Percentiles rank a stretch among this genome's conserved stretches.
Evolutionary conservation across 352 stramenopile genomes (phyloP).

Genomic region (Lagenidium giganteum): DNA sequence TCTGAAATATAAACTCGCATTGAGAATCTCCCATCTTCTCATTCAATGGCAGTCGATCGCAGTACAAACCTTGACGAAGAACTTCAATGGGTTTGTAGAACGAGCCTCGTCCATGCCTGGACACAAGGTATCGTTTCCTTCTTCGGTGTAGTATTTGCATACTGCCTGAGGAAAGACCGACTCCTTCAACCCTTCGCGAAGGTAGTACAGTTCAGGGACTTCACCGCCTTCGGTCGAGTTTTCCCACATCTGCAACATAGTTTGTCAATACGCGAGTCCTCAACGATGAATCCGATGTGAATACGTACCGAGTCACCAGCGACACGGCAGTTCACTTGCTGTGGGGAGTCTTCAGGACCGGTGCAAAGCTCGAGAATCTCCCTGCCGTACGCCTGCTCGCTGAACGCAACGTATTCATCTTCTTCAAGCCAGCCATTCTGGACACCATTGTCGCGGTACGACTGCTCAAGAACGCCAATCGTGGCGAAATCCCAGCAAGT

Average conservation of each 20-base stretch:
- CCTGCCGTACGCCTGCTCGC: conserved; percentile 72
- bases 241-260: conserved; percentile 61
- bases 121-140: conserved; percentile 60
- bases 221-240: conserved; percentile 79
- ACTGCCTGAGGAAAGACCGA: conserved; percentile 65
- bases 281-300: too few relatives aligned
- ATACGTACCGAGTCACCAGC: conserved; percentile 46
- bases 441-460: conserved; percentile 65
- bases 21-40: neutral
- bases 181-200: conserved; percentile 67
- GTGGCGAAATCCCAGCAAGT: conserved; percentile 85
- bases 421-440: conserved; percentile 55
- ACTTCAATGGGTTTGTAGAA: conserved; percentile 61
- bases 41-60: too few relatives aligned
- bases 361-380: conserved; percentile 72
- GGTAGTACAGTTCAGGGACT: conserved; percentile 69
- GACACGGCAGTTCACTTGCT: conserved; percentile 67
- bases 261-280: too few relatives aligned
- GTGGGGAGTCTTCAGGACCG: conserved; percentile 45
- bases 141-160: conserved; percentile 62
- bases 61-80: conserved; percentile 57
- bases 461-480: conserved; percentile 73
- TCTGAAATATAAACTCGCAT: conserved; percentile 17
- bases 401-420: conserved; percentile 77
- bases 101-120: conserved; percentile 50